Evolutionary conservation across 2,329 filamentous ascomycete species (phyloP).

Genomic region (Ceratocystis lukuohia): DNA sequence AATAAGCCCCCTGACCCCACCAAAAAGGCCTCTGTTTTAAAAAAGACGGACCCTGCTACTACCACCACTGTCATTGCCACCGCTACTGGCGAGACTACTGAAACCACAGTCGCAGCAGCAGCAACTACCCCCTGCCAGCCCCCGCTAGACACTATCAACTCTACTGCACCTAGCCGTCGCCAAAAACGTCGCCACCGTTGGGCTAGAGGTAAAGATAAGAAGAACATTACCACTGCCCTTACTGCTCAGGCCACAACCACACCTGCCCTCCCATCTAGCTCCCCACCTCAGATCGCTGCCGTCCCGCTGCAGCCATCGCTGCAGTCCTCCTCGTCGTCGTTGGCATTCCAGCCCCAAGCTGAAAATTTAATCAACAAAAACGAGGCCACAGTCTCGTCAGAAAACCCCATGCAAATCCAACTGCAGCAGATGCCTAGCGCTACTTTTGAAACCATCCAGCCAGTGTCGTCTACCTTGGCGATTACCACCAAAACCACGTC

Average conservation of each 20-base stretch:
- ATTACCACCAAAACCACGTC: conserved; percentile 5
- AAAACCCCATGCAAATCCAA: conserved; percentile 1
- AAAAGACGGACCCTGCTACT: not conserved
- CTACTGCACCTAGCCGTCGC: not conserved
- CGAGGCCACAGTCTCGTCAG: not conserved
- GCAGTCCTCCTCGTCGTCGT: not conserved
- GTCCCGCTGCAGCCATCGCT: not conserved
- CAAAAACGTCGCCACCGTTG: conserved; percentile 2
- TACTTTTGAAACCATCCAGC: conserved; percentile 2
- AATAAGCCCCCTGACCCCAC: not conserved
- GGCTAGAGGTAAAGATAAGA: not conserved
- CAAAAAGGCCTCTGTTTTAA: not conserved
- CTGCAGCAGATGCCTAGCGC: conserved; percentile 6
- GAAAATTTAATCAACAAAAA: not conserved
- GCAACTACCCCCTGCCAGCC: not conserved
- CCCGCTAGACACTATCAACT: not conserved
- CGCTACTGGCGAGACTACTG: not conserved
- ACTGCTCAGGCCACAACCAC: not conserved
- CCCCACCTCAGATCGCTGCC: not conserved
- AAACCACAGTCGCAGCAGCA: not conserved
- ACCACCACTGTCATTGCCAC: conserved; percentile 1
- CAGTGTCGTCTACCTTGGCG: not conserved
- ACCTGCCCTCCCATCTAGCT: not conserved
- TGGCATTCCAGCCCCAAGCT: not conserved
- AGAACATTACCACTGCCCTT: not conserved